Conservation (phyloP, 202 grass and related monocot genomes). For the Hordeum pubiflorum region DNA sequence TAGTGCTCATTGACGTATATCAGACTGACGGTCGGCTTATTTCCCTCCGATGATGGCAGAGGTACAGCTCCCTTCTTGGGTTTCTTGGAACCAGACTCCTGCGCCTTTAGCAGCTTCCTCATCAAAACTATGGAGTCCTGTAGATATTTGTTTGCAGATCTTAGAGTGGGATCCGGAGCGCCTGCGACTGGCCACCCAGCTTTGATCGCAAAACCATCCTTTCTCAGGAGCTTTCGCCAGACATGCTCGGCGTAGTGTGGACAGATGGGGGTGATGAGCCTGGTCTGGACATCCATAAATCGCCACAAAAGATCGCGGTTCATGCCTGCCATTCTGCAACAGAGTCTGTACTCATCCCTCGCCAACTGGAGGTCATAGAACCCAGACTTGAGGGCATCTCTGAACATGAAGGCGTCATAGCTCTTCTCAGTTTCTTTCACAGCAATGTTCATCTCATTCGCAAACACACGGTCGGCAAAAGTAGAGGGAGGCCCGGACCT, state of each 20-base stretch:
- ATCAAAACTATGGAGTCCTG: constrained; percentile 63
- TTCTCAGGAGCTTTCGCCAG: constrained; percentile 59
- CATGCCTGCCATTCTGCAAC: constrained; percentile 59
- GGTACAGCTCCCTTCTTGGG: constrained; percentile 47
- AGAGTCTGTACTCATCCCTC: constrained; percentile 71
- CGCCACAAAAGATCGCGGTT: constrained; percentile 48
- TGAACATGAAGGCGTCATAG: constrained; percentile 77
- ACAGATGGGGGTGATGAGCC: constrained; percentile 63
- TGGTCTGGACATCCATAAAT: constrained; percentile 79
- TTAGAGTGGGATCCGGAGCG: constrained; percentile 39
- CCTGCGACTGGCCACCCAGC: constrained; percentile 57
- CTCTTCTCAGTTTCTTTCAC: constrained; percentile 52
- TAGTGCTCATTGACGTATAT: constrained; percentile 70
- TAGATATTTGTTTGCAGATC: constrained; percentile 69
- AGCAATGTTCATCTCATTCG: constrained; percentile 67
- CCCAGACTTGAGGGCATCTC: constrained; percentile 58
- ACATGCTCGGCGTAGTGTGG: constrained; percentile 83
- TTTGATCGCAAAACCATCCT: constrained; percentile 67
- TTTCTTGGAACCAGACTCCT: constrained; percentile 65
- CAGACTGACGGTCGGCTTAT: constrained; percentile 47
- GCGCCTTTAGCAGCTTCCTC: constrained; percentile 71
- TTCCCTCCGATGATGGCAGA: constrained; percentile 22
- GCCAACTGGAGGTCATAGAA: constrained; percentile 69
- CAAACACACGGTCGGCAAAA: constrained; percentile 56
- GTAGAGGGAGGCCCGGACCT: constrained; percentile 32